phyloP scores from a whole-genome alignment of 2,329 filamentous ascomycete species.

The Hirsutella thompsonii region DNA sequence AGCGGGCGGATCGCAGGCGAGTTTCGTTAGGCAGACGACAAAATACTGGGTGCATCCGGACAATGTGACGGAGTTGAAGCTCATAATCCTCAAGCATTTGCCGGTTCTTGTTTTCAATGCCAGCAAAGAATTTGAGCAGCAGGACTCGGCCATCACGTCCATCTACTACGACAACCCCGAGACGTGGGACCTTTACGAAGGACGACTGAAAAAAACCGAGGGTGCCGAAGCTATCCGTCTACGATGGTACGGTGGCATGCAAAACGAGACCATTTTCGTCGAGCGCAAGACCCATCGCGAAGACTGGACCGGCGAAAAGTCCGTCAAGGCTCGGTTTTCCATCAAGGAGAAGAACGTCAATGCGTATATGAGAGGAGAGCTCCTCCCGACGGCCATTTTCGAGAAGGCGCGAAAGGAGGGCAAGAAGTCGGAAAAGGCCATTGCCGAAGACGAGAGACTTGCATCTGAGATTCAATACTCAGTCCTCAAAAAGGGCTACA shows the following conservation, averaged over 20 bases:
- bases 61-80: conserved; percentile 95
- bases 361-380: conserved; percentile 69
- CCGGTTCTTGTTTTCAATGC: conserved; percentile 96
- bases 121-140: conserved; percentile 85
- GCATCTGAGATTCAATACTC: conserved; percentile 91
- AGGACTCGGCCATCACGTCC: conserved; percentile 90
- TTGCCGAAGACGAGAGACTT: conserved; percentile 79
- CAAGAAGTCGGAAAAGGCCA: conserved; percentile 86
- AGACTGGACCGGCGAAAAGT: conserved; percentile 98
- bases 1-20: conserved; percentile 84
- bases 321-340: conserved; percentile 90
- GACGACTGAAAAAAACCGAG: conserved; percentile 93
- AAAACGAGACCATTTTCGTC: conserved; percentile 87
- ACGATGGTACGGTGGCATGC: conserved; percentile 96
- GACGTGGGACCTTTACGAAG: conserved; percentile 87
- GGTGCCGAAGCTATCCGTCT: conserved; percentile 93
- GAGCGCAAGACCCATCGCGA: conserved; percentile 97
- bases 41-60: conserved; percentile 99
- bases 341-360: conserved; percentile 98
- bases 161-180: conserved; percentile 97
- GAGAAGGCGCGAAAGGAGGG: conserved; percentile 93
- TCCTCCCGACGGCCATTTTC: conserved; percentile 80
- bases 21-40: conserved; percentile 91
- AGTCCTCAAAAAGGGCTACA: conserved; percentile 72
- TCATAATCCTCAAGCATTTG: conserved; percentile 94